These are phyloP conservation scores for Pseudopithomyces chartarum DNA, from an alignment of 2,329 filamentous ascomycete genomes.

Conservation along the genomic window DNA sequence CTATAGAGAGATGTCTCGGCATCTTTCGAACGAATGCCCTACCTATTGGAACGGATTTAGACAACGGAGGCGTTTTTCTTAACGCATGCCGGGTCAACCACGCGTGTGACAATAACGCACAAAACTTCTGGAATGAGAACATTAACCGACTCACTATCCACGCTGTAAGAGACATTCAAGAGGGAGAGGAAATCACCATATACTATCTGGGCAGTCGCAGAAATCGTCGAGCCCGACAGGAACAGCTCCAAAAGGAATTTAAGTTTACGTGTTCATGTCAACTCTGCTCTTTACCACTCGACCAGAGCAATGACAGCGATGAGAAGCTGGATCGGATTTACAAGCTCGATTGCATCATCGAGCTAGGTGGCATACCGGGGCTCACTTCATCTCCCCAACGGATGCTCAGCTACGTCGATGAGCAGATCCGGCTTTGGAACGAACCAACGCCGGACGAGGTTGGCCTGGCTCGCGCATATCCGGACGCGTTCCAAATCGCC, in stretches of 20 bases:
- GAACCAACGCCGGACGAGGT: conserved; percentile 25
- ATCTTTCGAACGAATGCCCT: conserved; percentile 41
- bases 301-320: conserved; percentile 40
- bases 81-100: conserved; percentile 46
- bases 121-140: conserved; percentile 42
- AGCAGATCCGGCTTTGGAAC: conserved; percentile 31
- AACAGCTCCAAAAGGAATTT: conserved; percentile 35
- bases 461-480: conserved; percentile 27
- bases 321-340: conserved; percentile 27
- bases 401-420: conserved; percentile 27
- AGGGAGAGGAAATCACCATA: conserved; percentile 46
- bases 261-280: conserved; percentile 42
- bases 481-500: conserved; percentile 31
- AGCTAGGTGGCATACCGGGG: conserved; percentile 13
- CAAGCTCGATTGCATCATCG: conserved; percentile 28
- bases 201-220: conserved; percentile 32
- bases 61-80: conserved; percentile 40
- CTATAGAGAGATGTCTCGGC: conserved; percentile 30
- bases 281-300: conserved; percentile 43
- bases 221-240: conserved; percentile 26
- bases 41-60: conserved; percentile 29
- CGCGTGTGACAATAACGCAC: conserved; percentile 44
- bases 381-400: conserved; percentile 10
- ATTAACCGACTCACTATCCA: conserved; percentile 38
- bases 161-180: conserved; percentile 39